These are phyloP conservation scores for Syncephalastrum monosporum DNA, from an alignment of 371 early-diverging fungal genomes.

Conservation along the genomic window DNA sequence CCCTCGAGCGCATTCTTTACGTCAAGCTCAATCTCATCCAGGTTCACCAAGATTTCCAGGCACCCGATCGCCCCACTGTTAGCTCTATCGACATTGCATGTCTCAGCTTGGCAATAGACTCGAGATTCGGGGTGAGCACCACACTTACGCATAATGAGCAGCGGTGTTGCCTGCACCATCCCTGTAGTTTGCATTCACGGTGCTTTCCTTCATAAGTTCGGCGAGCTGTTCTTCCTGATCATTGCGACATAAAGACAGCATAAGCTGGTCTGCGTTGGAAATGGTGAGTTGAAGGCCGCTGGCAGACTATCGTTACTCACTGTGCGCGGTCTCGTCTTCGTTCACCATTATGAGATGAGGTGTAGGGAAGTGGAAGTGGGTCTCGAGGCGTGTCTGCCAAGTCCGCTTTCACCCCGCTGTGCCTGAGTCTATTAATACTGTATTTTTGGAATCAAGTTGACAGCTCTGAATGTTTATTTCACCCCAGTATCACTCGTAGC, in stretches of 20 bases:
- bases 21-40: slow-evolving; percentile 56
- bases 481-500: too few species aligned
- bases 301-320: too few species aligned
- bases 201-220: slow-evolving; percentile 29
- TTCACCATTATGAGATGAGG: too few species aligned
- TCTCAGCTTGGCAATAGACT: neutral
- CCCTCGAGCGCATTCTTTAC: slow-evolving; percentile 53
- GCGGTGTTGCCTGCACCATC: slow-evolving; percentile 68
- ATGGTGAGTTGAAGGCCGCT: too few species aligned
- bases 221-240: slow-evolving; percentile 55
- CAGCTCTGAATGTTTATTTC: too few species aligned
- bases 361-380: too few species aligned
- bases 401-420: too few species aligned
- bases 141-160: slow-evolving; percentile 68
- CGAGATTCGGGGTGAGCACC: neutral
- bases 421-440: too few species aligned
- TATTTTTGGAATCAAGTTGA: too few species aligned
- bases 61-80: slow-evolving; percentile 58
- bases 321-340: too few species aligned
- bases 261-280: slow-evolving; percentile 41
- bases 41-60: slow-evolving; percentile 53
- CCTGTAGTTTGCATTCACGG: slow-evolving; percentile 51
- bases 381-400: too few species aligned
- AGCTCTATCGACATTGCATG: slow-evolving; percentile 36
- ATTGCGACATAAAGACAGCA: slow-evolving; percentile 54